These are phyloP conservation scores for Komagataella mondaviorum DNA, from an alignment of 805 yeast species.

Conservation along the genomic window DNA sequence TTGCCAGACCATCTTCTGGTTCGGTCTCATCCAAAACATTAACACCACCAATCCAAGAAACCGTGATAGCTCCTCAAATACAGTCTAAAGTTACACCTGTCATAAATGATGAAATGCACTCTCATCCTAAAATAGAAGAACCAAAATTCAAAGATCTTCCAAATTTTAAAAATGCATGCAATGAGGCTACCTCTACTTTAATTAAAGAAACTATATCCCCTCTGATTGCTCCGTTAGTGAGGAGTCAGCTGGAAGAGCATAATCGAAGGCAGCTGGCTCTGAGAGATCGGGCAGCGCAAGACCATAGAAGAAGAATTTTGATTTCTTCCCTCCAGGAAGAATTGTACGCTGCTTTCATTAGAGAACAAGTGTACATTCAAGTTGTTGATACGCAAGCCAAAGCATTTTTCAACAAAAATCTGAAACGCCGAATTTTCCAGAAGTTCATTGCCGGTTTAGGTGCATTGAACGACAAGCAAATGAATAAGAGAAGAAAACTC, in stretches of 20 bases:
- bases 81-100: neutral
- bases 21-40: neutral
- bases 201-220: neutral
- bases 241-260: neutral
- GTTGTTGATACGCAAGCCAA: neutral
- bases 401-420: neutral
- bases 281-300: neutral
- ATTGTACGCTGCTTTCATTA: neutral
- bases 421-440: neutral
- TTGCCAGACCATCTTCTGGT: neutral
- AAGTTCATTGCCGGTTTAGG: neutral
- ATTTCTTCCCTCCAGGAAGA: neutral
- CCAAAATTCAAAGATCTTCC: neutral
- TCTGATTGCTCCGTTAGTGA: neutral
- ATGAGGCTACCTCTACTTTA: neutral
- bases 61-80: neutral
- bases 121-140: neutral
- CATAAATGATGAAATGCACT: neutral
- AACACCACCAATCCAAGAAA: neutral
- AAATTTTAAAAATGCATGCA: neutral
- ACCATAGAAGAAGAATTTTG: neutral
- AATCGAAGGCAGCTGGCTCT: neutral
- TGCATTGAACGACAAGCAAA: neutral
- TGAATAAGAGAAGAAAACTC: neutral
- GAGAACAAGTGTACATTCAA: neutral